Conservation (phyloP, 345 rosid genomes). For the Pistacia atlantica region DNA sequence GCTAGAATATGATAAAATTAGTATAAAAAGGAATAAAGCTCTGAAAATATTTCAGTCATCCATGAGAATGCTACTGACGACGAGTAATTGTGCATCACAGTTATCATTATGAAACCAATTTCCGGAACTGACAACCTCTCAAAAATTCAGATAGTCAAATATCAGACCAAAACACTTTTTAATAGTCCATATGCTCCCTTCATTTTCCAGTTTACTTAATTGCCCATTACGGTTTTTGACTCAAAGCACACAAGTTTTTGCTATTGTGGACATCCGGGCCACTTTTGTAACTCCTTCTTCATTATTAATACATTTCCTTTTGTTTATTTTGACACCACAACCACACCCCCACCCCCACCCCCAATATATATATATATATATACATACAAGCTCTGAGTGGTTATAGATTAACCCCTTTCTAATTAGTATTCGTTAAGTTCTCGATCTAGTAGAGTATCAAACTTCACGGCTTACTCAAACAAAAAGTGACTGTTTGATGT, state of each 20-base stretch:
- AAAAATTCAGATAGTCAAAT: neutral
- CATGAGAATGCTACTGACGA: neutral
- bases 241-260: too few species aligned
- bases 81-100: neutral
- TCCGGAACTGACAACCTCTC: neutral
- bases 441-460: neutral
- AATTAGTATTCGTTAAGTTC: neutral
- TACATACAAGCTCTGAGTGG: neutral
- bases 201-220: neutral
- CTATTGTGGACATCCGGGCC: too few species aligned
- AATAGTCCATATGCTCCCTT: neutral
- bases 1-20: neutral
- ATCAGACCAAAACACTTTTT: neutral
- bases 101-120: neutral
- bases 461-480: neutral
- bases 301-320: too few species aligned
- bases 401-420: neutral
- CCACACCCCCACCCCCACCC: too few species aligned
- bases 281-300: too few species aligned
- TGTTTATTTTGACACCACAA: too few species aligned
- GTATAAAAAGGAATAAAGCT: neutral
- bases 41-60: neutral
- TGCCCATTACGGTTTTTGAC: too few species aligned
- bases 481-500: neutral
- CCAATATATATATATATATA: too few species aligned